Percentiles rank a stretch among this genome's conserved stretches.
phyloP scores from a whole-genome alignment of 495 filamentous ascomycete genomes.

The Penicillium argentinense region DNA sequence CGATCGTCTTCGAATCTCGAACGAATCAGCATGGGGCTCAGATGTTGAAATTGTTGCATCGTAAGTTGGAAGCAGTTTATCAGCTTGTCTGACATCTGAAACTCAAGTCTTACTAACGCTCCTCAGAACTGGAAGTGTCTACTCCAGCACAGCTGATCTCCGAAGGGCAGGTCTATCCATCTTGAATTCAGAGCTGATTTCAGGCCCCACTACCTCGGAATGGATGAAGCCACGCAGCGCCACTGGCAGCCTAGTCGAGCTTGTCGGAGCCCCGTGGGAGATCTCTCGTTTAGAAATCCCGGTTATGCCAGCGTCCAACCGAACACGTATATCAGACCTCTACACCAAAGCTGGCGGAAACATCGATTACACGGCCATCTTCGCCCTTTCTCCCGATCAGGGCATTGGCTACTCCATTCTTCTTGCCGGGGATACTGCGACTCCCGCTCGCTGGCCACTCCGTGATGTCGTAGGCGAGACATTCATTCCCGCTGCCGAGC shows the following conservation, averaged over 20 bases:
- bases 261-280: slow-evolving; percentile 16
- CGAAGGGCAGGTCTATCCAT: slow-evolving; percentile 41
- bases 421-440: slow-evolving; percentile 1
- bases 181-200: slow-evolving; percentile 43
- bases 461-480: slow-evolving; percentile 5
- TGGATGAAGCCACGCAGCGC: slow-evolving; percentile 40
- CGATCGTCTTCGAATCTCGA: slow-evolving; percentile 14
- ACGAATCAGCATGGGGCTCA: slow-evolving; percentile 9
- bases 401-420: slow-evolving; percentile 14
- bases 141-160: slow-evolving; percentile 15
- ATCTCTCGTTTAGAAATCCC: slow-evolving; percentile 5
- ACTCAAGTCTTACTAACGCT: neutral
- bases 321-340: slow-evolving; percentile 12
- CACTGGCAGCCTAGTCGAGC: slow-evolving; percentile 10
- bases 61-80: too few species aligned
- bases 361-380: slow-evolving; percentile 10
- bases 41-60: slow-evolving; percentile 1
- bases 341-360: slow-evolving; percentile 19
- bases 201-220: slow-evolving; percentile 32
- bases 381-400: slow-evolving; percentile 17
- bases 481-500: slow-evolving; percentile 7
- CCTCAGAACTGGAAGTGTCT: slow-evolving; percentile 22
- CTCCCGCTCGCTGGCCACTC: slow-evolving; percentile 8
- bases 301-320: slow-evolving; percentile 13
- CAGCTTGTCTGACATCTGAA: too few species aligned